Evolutionary conservation across 75 land plant genomes (phyloP), one percentile per base, ranked within the genome.

Genomic region (Sequoia sempervirens): DNA sequence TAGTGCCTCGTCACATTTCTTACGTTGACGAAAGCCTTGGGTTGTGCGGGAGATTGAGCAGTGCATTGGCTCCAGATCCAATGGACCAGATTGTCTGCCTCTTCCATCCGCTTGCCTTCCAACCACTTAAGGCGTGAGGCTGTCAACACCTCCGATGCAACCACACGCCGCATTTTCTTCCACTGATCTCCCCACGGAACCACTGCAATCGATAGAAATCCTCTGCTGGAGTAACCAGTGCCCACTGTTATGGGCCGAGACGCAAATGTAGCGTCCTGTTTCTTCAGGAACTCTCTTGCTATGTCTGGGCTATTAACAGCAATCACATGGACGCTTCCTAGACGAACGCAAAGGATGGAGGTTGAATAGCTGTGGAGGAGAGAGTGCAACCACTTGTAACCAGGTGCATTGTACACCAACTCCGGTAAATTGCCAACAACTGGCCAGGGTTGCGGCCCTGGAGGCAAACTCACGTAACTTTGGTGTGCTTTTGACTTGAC

Each of bases 311-410:
- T 84, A 4, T 86, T 88, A 18, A 92, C 87, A 6, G 36, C 36
- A 34, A 34, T 34, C 36, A 34, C 36, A 34, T 34, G 36, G 36
- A 34, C 36, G 36, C 36, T 83, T 1, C 93, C 93, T 75, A 88
- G 84, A 82, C 93, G 91, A 30, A 92, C 53, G 41, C 92, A 92
- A 37, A 91, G 84, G 41, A 92, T 90, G 32, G 91, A 86, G 52
- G 87, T 86, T 66, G 85, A 52, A 75, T 37, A 79, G 2, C 0
- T 52, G 58, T 83, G 37, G 61, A 87, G 83, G 69, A 85, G 46
- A 20, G 64, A 78, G 82, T 85, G 89, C 53, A 88, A 70, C 88
- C 93, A 90, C n/a, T 86, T 82, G 86, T 86, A 88, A 14, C 85
- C 66, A 13, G 91, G 86, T 26, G 76, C 82, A 26, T 82, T 70